Base-by-base conservation (phyloP, 1,284 basidiomycete genomes). In the Ustilago loliicola region DNA sequence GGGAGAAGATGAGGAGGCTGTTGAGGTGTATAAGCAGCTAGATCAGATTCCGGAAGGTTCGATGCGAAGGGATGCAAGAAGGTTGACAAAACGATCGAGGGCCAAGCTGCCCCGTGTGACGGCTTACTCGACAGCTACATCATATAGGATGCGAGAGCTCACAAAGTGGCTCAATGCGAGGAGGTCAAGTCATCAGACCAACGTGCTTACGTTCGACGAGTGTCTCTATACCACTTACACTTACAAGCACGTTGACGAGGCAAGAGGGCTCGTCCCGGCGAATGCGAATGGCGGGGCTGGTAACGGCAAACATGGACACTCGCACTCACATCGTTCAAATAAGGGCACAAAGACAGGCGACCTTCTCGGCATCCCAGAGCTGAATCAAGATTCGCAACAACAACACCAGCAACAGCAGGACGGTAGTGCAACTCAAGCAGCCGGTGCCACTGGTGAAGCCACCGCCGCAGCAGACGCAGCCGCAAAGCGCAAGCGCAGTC, bases 121-220 rank as follows among this genome's bases (percentile, higher is more conserved):
- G 4, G 95, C 95, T 2, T 98, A 97, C 87, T 94, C 94, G 63
- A 98, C 95, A 17, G 94, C 95, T 42, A 92, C 91, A 93, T 95
- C 94, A 15, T 98, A 96, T 86, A 90, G 93, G 62, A 92, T 97
- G 87, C 89, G 91, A 47, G 94, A 94, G 45, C 89, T 97, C 17
- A 91, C 94, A 87, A 92, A 92, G 82, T 96, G 96, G 87, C 93
- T 97, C 82, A 91, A 92, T 73, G 93, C 94, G 1, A 90, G 95
- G 38, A 91, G 91, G 63, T 87, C 89, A 27, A 91, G 93, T 5
- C 96, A 97, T 87, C 91, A 92, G 82, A 95, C 95, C 23, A 86
- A 83, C 61, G 80, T 81, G 21, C 61, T 83, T 64, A 81, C 81
- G 2, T 86, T 85, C 30, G 85, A 86, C 70, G 85, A 86, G 57